Conservation (phyloP, 257 asterid species). For the Prunella vulgaris region DNA sequence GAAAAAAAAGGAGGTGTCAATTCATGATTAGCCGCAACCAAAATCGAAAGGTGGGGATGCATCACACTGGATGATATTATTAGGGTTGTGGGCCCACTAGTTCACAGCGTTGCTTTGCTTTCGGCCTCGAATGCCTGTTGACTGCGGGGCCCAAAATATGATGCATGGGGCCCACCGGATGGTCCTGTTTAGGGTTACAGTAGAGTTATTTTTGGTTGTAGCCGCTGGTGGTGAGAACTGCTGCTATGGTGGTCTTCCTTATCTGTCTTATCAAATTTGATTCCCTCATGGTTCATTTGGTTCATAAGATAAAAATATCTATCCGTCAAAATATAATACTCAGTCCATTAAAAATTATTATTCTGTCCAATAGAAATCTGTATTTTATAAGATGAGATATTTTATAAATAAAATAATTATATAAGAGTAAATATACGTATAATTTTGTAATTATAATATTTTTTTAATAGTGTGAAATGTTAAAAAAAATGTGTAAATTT, state of each 20-base stretch:
- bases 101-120: background rate
- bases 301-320: too few species aligned
- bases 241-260: slow-evolving; percentile 8
- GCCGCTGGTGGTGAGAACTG: background rate
- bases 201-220: slow-evolving; percentile 12
- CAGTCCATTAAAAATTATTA: too few species aligned
- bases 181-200: slow-evolving; percentile 24
- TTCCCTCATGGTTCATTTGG: too few species aligned
- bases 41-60: slow-evolving; percentile 12
- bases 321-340: too few species aligned
- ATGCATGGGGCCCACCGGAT: slow-evolving; percentile 31
- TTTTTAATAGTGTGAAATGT: too few species aligned
- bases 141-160: slow-evolving; percentile 35
- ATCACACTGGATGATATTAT: background rate
- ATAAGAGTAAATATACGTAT: too few species aligned
- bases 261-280: background rate
- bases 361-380: too few species aligned
- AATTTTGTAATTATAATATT: too few species aligned
- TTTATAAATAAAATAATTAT: too few species aligned
- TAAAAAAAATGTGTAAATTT: too few species aligned
- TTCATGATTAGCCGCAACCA: slow-evolving; percentile 21
- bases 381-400: too few species aligned
- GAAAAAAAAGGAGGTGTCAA: slow-evolving; percentile 29
- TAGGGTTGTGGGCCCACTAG: slow-evolving; percentile 10
- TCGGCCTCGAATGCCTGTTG: slow-evolving; percentile 35